Base-by-base conservation (phyloP, 441 rosid species). In the Gossypium aridum region DNA sequence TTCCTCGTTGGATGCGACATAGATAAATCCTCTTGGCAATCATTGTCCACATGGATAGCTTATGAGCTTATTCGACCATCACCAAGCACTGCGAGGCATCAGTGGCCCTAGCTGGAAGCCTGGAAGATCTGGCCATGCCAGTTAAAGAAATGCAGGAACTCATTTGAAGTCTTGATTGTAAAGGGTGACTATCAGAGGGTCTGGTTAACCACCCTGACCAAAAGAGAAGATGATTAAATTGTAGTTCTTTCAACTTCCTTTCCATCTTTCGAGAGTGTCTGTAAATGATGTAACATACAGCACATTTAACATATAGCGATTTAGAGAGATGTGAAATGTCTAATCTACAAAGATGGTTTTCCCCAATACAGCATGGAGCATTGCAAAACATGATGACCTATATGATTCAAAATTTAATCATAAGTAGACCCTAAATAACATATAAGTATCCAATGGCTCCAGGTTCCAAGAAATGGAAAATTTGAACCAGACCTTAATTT, bases 11-110 rank as follows among this genome's bases (percentile, higher is more conserved):
- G 64, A 4, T 60, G 64, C 64, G 16, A 13, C 64, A 26, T 60
- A 60, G 64, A 25, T 25, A 59, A 72, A 76, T 23, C 77, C 67
- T 77, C 83, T 84, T 49, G 61, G 71, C 70, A 72, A 61, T 75
- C 83, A 68, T 45, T 25, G 13, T 51, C 77, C 65, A 78, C 76
- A 17, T 28, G 79, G 78, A 76, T 74, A 2, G 55, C 74, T 13
- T 22, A 55, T 8, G 79, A 82, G 75, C 72, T 79, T 13, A 53
- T 68, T 68, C 20, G 17, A 51, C 43, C 3, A n/a, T n/a, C 60
- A 51, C 56, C 37, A 22, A 17, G 57, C 63, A 16, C 73, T 64
- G 54, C 64, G 5, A 17, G 26, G 22, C 37, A 64, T 20, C 51
- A 65, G 34, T 55, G 23, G 6, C 57, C 20, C 1, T 34, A 71